Evolutionary conservation across 768 basidiomycete genomes (phyloP), one percentile per base, ranked within the genome.

Genomic region (Tubosaeta sp.): DNA sequence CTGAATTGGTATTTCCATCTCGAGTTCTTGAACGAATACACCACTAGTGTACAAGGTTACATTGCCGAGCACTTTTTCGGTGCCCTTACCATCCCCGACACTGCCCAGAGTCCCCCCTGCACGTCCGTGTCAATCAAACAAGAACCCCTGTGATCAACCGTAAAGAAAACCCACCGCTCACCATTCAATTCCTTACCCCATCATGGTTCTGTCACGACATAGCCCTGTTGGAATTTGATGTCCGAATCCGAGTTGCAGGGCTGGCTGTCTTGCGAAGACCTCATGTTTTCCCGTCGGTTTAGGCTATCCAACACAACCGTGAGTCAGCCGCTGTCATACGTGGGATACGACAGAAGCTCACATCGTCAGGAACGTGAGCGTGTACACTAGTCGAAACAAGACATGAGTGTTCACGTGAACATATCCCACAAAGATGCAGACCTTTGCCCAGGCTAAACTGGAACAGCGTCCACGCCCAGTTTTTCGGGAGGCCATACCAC

Each of bases 371-470:
- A 56, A 56, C 9, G 58, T 60, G n/a, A 60, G 32, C 13, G 54
- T 56, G n/a, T 56, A 60, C 19, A 56, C 59, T 59, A 6, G 19
- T 4, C n/a, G 27, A 5, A 19, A 11, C 22, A 17, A 31, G 29
- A 43, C 6, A n/a, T 43, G 27, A 29, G 14, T 9, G 8, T 29
- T 16, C 26, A n/a, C 14, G 26, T 14, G 27, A 6, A 29, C 41
- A 43, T 4, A 22, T 6, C 6, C 12, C n/a, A 8, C 19, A 35
- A 35, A 39, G n/a, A 22, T n/a, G 0, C 52, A 11, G 2, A 59
- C 57, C 50, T 50, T 52, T 59, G 8, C 59, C 54, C 6, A 60
- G 46, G 41, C 54, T 53, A 10, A 60, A 52, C 25, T 52, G 54
- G 19, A 60, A 48, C 51, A 60, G 22, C 8, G 54, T 41, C 54